phyloP scores from a whole-genome alignment of 139 green algal genomes.

The Volvox africanus region DNA sequence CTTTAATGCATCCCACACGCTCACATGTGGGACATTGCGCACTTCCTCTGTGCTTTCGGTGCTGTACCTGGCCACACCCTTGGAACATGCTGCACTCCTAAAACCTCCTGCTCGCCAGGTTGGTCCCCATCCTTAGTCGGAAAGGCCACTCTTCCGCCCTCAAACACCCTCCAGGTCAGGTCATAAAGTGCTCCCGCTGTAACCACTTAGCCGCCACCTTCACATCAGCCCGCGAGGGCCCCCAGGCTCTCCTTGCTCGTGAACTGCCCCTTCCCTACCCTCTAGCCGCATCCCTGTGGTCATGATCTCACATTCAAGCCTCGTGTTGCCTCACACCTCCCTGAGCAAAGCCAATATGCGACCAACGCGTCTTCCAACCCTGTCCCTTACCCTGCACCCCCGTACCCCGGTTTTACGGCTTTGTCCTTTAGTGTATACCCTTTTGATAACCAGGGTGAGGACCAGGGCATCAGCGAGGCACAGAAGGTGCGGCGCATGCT shows the following conservation, averaged over 20 bases:
- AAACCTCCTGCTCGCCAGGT: no score
- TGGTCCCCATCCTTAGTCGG: no score
- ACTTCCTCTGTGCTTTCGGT: no score
- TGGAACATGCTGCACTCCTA: no score
- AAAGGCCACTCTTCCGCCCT: no score
- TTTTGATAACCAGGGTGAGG: conserved; percentile 58
- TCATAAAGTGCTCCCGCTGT: no score
- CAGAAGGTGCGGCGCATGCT: conserved; percentile 70
- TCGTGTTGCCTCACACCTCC: not conserved
- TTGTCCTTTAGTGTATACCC: conserved; percentile 50
- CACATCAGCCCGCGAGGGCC: no score
- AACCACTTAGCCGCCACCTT: no score
- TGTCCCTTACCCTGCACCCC: not conserved
- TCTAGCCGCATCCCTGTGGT: not conserved
- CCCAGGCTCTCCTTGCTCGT: not conserved
- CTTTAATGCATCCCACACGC: no score
- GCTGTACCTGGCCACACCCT: no score
- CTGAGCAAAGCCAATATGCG: not conserved
- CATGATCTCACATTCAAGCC: not conserved
- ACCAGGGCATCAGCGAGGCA: conserved; percentile 30
- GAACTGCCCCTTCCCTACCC: not conserved
- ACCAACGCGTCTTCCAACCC: not conserved
- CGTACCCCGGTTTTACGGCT: not conserved
- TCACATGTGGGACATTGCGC: not conserved
- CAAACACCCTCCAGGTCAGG: no score